Evolutionary conservation across 192 early-diverging fungal species (phyloP), one percentile per base, ranked within the genome.

Genomic region (Lunasporangiospora selenospora): DNA sequence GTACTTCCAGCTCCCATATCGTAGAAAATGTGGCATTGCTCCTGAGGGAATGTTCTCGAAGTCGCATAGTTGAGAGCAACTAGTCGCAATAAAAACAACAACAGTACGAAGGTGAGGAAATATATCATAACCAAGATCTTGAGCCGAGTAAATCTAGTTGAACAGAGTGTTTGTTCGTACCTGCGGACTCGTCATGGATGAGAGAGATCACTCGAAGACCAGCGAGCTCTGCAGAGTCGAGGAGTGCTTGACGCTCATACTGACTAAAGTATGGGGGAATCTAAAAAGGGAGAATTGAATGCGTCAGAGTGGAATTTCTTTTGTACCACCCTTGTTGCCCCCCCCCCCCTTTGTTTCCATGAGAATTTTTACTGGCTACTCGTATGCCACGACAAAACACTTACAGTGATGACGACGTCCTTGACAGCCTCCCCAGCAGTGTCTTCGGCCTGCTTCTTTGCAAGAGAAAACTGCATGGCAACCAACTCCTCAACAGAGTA

Each of bases 1-100:
- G 98, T 98, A 59, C 88, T 91, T 26, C 95, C 93, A 11, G 98
- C 96, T 1, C 98, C 98, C 93, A 97, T 94, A 78, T 99, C 98
- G 77, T 93, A 98, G 67, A 98, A 96, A 49, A 99, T 75, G 60
- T 98, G 93, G 65, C 89, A 81, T 54, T 89, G 85, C 27, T 73
- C 69, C 71, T 88, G 75, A 6, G 88, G 85, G 27, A 85, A 70
- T 12, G 77, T 70, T 38, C 89, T 81, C 53, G 77, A 85, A 75
- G 91, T 89, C 27, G 92, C 95, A 66, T 93, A 99, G 82, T 94
- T 97, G 37, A 98, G 70, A 10, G 96, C 98, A 24, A 95, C 95
- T 79, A 79, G 0, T 39, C n/a, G n/a, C n/a, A n/a, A n/a, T n/a
- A n/a, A n/a, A n/a, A n/a, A n/a, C n/a, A n/a, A n/a, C n/a, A n/a